Conservation (phyloP, 306 rosid species). For the Amphicarpaea edgeworthii region DNA sequence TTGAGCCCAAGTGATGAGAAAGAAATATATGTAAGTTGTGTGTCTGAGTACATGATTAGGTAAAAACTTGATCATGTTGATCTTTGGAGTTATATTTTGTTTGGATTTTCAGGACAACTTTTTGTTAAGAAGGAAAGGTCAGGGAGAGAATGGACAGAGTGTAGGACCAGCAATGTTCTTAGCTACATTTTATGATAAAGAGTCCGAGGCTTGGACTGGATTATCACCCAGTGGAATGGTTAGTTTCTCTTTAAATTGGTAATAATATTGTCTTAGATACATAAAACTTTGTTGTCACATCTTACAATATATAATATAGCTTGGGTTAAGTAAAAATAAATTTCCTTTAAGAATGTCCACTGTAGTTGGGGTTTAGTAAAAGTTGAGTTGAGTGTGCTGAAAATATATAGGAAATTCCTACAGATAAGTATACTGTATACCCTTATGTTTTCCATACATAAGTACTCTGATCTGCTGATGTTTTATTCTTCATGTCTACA, state of each 20-base stretch:
- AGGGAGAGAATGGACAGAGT: constrained; percentile 59
- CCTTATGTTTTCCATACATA: background rate
- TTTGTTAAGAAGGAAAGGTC: constrained; percentile 64
- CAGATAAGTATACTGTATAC: background rate
- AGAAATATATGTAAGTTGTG: constrained; percentile 77
- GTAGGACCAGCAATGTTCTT: constrained; percentile 73
- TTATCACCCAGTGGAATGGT: constrained; percentile 74
- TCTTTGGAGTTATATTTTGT: constrained; percentile 7
- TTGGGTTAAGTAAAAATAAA: background rate
- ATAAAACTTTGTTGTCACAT: background rate
- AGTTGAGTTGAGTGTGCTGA: constrained; percentile 12
- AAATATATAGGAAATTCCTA: constrained; percentile 6
- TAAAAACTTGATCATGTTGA: constrained; percentile 22
- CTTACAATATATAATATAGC: constrained; percentile 22
- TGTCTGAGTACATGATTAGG: constrained; percentile 20
- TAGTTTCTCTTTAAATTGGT: constrained; percentile 48
- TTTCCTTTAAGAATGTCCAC: background rate
- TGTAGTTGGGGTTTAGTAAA: background rate
- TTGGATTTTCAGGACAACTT: constrained; percentile 74
- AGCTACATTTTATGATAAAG: constrained; percentile 82
- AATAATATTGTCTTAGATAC: constrained; percentile 22
- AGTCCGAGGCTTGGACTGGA: constrained; percentile 92
- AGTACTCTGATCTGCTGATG: constrained; percentile 20
- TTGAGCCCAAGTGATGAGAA: constrained; percentile 62
- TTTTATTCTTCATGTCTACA: constrained; percentile 4